phyloP scores from a whole-genome alignment of 2,329 filamentous ascomycete species.

The Fusarium luffae region DNA sequence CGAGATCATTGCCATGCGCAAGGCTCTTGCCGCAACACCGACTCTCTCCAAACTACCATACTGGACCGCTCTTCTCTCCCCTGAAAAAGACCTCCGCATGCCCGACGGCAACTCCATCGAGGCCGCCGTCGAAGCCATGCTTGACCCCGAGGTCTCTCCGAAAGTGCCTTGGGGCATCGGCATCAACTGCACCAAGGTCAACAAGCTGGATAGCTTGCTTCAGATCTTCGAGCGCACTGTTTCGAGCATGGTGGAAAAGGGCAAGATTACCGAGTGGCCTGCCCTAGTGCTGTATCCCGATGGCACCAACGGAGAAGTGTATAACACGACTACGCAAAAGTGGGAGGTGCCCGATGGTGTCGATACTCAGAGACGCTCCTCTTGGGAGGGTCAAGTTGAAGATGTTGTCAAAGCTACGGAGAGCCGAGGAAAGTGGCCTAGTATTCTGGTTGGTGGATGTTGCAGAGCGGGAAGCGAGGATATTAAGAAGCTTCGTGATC shows the following conservation, averaged over 20 bases:
- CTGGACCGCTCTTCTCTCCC: conserved; percentile 74
- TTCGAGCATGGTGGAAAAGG: conserved; percentile 49
- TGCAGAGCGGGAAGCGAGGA: conserved; percentile 60
- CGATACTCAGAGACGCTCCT: conserved; percentile 32
- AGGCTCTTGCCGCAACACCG: conserved; percentile 50
- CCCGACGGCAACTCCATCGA: conserved; percentile 65
- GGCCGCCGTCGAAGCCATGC: conserved; percentile 52
- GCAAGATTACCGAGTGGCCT: conserved; percentile 56
- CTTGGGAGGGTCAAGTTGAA: conserved; percentile 61
- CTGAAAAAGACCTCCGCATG: conserved; percentile 61
- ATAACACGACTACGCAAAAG: conserved; percentile 70
- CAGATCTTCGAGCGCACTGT: conserved; percentile 64
- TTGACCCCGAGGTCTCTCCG: conserved; percentile 44
- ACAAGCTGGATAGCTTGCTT: conserved; percentile 68
- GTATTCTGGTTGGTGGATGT: conserved; percentile 64
- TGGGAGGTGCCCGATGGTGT: conserved; percentile 62
- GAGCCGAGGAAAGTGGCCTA: conserved; percentile 54
- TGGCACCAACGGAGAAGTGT: conserved; percentile 74
- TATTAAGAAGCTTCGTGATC: conserved; percentile 47
- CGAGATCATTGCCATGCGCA: conserved; percentile 69
- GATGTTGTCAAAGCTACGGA: conserved; percentile 54
- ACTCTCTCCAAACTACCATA: conserved; percentile 54
- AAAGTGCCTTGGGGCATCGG: conserved; percentile 69
- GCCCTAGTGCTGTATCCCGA: conserved; percentile 74
- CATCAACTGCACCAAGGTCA: conserved; percentile 76